Percentiles rank a stretch among this genome's conserved stretches.
Conservation (phyloP, 164 flowering plant species). For the Vitis riparia region DNA sequence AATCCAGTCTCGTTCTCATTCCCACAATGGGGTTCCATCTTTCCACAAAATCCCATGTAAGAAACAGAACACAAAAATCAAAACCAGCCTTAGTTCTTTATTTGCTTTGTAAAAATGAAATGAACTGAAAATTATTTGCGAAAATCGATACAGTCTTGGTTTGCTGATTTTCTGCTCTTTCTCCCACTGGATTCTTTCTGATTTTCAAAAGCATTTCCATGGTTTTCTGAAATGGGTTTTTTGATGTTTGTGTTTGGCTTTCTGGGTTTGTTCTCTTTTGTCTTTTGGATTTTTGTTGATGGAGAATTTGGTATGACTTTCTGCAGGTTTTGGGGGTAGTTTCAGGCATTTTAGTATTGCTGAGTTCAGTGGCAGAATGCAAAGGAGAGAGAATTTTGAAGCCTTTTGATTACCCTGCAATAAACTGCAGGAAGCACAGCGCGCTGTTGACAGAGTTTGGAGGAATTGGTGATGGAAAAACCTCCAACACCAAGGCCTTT, state of each 20-base stretch:
- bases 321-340: conserved; percentile 2
- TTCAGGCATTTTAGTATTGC: background rate
- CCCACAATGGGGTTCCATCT: background rate
- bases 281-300: background rate
- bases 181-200: too few species aligned
- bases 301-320: background rate
- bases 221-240: background rate
- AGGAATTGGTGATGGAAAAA: conserved; percentile 70
- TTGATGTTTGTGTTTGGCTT: background rate
- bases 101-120: too few species aligned
- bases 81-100: too few species aligned
- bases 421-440: conserved; percentile 29
- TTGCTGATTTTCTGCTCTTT: background rate
- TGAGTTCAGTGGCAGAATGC: conserved; percentile 7
- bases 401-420: conserved; percentile 6
- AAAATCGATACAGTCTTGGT: background rate
- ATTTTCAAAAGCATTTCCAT: background rate
- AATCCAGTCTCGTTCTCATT: too few species aligned
- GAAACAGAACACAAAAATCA: background rate
- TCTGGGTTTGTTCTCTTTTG: background rate
- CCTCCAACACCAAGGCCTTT: conserved; percentile 71
- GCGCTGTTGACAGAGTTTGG: conserved; percentile 66
- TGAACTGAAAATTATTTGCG: too few species aligned
- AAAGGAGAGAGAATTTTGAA: background rate
- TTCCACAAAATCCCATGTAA: background rate